phyloP scores from a whole-genome alignment of 1,139 yeast species.

The Saccharomyces hybrid region DNA sequence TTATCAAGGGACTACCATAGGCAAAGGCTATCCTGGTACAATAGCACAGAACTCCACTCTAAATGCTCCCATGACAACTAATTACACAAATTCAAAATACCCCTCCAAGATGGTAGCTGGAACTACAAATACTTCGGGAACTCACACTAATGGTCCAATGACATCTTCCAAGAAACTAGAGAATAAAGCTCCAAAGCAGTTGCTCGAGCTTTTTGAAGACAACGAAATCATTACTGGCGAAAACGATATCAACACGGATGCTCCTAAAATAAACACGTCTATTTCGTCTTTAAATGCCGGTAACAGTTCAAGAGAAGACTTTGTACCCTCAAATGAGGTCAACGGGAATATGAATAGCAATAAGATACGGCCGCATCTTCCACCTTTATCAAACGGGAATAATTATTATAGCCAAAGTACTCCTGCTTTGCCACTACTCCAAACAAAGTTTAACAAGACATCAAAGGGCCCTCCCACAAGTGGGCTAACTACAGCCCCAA shows the following conservation, averaged over 20 bases:
- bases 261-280: conserved; percentile 17
- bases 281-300: conserved; percentile 13
- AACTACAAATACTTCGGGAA: conserved; percentile 23
- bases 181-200: conserved; percentile 61
- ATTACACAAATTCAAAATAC: conserved; percentile 24
- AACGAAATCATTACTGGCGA: conserved; percentile 20
- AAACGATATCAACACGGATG: conserved; percentile 15
- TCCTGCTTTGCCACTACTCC: conserved; percentile 25
- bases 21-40: conserved; percentile 26
- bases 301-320: conserved; percentile 2
- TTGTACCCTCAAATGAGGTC: background rate
- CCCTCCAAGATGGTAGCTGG: conserved; percentile 19
- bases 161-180: conserved; percentile 18
- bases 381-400: conserved; percentile 3
- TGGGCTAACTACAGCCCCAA: conserved; percentile 27
- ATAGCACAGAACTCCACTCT: conserved; percentile 22
- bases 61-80: conserved; percentile 21
- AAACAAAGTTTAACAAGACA: conserved; percentile 24
- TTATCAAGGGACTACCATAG: conserved; percentile 31
- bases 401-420: conserved; percentile 26
- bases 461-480: conserved; percentile 21
- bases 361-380: conserved; percentile 3
- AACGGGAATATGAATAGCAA: conserved; percentile 1
- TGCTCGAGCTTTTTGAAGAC: conserved; percentile 62
- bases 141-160: conserved; percentile 14